Conservation (phyloP, 495 filamentous ascomycete genomes). For the Penicillium lividum region DNA sequence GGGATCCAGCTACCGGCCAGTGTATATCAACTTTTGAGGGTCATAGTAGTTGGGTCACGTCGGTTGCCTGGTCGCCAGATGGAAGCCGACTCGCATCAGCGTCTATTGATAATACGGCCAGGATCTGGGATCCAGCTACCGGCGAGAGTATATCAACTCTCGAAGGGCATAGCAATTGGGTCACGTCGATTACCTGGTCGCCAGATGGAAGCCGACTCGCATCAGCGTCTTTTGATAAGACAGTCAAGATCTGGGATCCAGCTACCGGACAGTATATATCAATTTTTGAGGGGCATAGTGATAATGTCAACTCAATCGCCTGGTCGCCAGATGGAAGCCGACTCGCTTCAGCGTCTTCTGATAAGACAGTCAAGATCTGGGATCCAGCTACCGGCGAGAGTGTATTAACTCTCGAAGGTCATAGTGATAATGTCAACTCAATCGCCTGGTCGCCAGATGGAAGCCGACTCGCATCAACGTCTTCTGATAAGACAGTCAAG, state of each 20-base stretch:
- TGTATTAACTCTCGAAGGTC: constrained; percentile 4
- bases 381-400: constrained; percentile 7
- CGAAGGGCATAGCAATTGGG: not conserved
- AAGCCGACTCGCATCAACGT: constrained; percentile 7
- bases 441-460: constrained; percentile 6
- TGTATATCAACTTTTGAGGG: too few species aligned
- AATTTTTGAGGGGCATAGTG: constrained; percentile 12
- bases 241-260: constrained; percentile 12
- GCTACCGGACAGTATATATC: constrained; percentile 6
- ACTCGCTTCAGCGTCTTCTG: constrained; percentile 10
- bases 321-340: constrained; percentile 19
- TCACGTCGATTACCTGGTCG: constrained; percentile 2
- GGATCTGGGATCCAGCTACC: constrained; percentile 5
- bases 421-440: not conserved
- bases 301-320: constrained; percentile 10
- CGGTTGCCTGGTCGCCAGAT: too few species aligned
- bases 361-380: constrained; percentile 15
- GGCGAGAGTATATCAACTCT: not conserved
- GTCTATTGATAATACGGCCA: not conserved
- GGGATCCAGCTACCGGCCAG: too few species aligned
- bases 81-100: constrained; percentile 7
- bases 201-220: constrained; percentile 13
- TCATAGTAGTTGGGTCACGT: too few species aligned
- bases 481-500: not conserved
- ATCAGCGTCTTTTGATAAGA: constrained; percentile 10